Conservation (phyloP, 495 filamentous ascomycete species). For the Hypoxylon fragiforme region DNA sequence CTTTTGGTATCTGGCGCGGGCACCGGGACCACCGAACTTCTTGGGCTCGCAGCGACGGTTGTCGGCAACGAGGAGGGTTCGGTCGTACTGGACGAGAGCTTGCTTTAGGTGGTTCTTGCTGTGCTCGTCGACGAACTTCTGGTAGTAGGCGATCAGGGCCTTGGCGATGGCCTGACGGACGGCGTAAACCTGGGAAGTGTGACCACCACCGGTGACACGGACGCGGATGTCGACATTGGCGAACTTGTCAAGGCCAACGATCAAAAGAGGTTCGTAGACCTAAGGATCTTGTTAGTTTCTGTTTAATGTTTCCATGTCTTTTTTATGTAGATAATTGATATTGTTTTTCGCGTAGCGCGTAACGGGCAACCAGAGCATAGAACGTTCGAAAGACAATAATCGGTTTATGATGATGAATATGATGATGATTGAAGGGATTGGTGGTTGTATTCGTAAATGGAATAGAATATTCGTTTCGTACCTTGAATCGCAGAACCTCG, state of each 20-base stretch:
- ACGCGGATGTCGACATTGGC: slow-evolving; percentile 95
- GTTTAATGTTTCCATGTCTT: background rate
- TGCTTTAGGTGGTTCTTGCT: slow-evolving; percentile 99
- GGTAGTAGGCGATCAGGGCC: slow-evolving; percentile 98
- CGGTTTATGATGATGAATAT: too few relatives aligned
- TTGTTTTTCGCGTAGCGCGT: too few relatives aligned
- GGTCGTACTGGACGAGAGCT: slow-evolving; percentile 90
- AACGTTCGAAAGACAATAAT: too few relatives aligned
- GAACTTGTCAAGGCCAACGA: slow-evolving; percentile 96
- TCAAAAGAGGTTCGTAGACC: slow-evolving; percentile 97
- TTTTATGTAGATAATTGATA: too few relatives aligned
- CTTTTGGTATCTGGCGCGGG: slow-evolving; percentile 94
- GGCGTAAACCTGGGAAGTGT: slow-evolving; percentile 96
- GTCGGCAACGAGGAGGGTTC: slow-evolving; percentile 95
- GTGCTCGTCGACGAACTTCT: slow-evolving; percentile 99
- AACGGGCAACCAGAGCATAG: too few relatives aligned
- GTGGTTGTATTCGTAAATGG: slow-evolving; percentile 5
- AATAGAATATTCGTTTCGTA: slow-evolving; percentile 40
- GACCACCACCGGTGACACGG: slow-evolving; percentile 94
- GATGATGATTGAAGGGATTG: background rate
- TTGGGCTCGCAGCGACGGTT: slow-evolving; percentile 93
- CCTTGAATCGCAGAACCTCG: slow-evolving; percentile 97
- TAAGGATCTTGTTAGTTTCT: slow-evolving; percentile 33
- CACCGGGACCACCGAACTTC: slow-evolving; percentile 92
- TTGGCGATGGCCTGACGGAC: slow-evolving; percentile 99